Conservation (phyloP, 1,139 yeast genomes). For the Debaryomyces udenii region DNA sequence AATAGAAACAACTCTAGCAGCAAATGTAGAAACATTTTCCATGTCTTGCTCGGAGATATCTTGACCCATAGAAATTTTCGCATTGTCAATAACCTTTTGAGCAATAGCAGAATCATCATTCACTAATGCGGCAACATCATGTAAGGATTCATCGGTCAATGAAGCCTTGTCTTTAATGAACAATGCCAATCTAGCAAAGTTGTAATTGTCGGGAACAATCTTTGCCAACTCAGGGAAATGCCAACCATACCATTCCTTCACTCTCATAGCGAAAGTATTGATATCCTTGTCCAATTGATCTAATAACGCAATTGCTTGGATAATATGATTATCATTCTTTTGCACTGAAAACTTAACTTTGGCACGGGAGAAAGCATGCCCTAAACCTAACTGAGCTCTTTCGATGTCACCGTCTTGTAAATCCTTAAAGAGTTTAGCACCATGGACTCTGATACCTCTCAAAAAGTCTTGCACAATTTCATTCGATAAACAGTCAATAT, state of each 20-base stretch:
- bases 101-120: constrained; percentile 95
- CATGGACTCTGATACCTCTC: constrained; percentile 93
- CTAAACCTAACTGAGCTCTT: constrained; percentile 97
- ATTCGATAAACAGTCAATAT: constrained; percentile 85
- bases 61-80: constrained; percentile 98
- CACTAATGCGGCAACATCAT: constrained; percentile 84
- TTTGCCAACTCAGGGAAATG: constrained; percentile 99
- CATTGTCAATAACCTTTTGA: constrained; percentile 81
- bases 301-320: constrained; percentile 95
- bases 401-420: constrained; percentile 94
- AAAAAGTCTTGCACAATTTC: constrained; percentile 93
- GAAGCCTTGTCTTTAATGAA: constrained; percentile 86
- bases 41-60: constrained; percentile 90
- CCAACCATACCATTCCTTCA: constrained; percentile 99
- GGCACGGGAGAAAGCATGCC: constrained; percentile 98
- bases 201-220: constrained; percentile 90
- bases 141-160: constrained; percentile 80
- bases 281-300: constrained; percentile 97
- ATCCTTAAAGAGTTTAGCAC: constrained; percentile 85
- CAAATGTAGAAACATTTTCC: constrained; percentile 83
- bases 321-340: constrained; percentile 97
- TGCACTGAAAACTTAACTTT: constrained; percentile 98
- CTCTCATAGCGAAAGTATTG: constrained; percentile 97
- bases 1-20: constrained; percentile 92
- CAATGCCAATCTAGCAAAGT: constrained; percentile 81